phyloP scores from a whole-genome alignment of 257 asterid species.

The Rubia yunnanensis region DNA sequence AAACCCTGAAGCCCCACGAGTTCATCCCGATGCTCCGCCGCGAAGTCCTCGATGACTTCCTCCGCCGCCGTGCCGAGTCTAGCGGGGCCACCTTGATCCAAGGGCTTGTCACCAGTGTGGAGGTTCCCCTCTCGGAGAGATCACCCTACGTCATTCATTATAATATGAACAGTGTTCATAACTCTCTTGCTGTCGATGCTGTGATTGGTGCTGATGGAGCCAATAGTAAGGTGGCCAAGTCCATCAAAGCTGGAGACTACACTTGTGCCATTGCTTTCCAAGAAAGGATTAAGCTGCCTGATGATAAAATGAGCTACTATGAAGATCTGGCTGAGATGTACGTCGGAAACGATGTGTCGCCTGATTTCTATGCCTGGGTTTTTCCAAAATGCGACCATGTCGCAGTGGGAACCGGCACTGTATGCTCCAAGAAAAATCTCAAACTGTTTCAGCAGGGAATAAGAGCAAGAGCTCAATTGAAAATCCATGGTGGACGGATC shows the following conservation, averaged over 20 bases:
- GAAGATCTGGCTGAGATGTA: conserved; percentile 77
- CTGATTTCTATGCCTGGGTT: conserved; percentile 88
- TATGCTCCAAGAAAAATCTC: conserved; percentile 36
- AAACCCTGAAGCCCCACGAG: conserved; percentile 53
- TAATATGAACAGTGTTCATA: conserved; percentile 24
- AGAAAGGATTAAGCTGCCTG: conserved; percentile 58
- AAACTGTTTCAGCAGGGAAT: conserved; percentile 44
- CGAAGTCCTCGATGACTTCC: conserved; percentile 71
- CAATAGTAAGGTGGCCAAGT: conserved; percentile 70
- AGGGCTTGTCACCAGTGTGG: conserved; percentile 56
- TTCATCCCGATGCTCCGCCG: conserved; percentile 87
- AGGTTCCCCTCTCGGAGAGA: conserved; percentile 29
- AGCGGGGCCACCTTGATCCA: conserved; percentile 52
- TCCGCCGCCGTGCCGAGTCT: conserved; percentile 51
- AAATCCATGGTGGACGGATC: conserved; percentile 43
- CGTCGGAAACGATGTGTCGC: conserved; percentile 69
- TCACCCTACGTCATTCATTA: conserved; percentile 53
- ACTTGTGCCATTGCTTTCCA: conserved; percentile 71
- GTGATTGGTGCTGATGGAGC: conserved; percentile 87
- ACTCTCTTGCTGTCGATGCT: conserved; percentile 50
- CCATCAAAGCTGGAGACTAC: conserved; percentile 66
- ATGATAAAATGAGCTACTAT: conserved; percentile 61
- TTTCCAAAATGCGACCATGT: conserved; percentile 89
- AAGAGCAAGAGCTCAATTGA: conserved; percentile 29
- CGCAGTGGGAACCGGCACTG: conserved; percentile 75